Percentiles rank a stretch among this genome's conserved stretches.
Conservation (phyloP, 1,284 basidiomycete genomes). For the Phylloboletellus chloephorus region DNA sequence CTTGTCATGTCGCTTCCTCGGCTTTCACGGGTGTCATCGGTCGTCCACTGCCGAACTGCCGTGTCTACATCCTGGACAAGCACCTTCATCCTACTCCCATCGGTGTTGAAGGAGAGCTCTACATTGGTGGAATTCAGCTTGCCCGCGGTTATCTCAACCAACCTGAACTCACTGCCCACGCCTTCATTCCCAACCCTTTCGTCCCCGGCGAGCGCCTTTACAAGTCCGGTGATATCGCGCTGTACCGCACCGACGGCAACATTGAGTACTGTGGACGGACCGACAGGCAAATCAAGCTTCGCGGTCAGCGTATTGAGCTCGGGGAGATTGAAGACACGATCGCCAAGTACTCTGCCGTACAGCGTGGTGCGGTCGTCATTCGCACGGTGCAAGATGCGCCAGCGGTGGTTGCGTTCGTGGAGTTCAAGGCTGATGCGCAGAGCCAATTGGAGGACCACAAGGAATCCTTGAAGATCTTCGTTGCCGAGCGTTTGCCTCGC, state of each 20-base stretch:
- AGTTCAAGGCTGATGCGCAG: constrained; percentile 16
- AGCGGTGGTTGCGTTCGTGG: constrained; percentile 29
- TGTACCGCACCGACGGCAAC: constrained; percentile 25
- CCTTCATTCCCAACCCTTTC: constrained; percentile 27
- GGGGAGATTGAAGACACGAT: constrained; percentile 30
- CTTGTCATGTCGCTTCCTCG: constrained; percentile 24
- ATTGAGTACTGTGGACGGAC: constrained; percentile 30
- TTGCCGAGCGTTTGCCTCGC: constrained; percentile 27
- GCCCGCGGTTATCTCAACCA: constrained; percentile 32
- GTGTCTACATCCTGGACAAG: constrained; percentile 32
- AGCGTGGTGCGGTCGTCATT: constrained; percentile 23
- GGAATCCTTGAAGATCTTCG: constrained; percentile 24
- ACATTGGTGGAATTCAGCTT: constrained; percentile 31
- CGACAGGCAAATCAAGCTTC: constrained; percentile 32
- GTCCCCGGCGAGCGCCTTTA: constrained; percentile 25
- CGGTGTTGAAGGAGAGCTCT: constrained; percentile 30
- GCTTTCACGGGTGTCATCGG: constrained; percentile 27
- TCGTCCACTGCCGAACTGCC: constrained; percentile 30
- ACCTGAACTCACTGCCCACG: constrained; percentile 22
- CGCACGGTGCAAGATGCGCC: constrained; percentile 27
- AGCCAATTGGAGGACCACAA: constrained; percentile 22
- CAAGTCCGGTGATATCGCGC: constrained; percentile 28
- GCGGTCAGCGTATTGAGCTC: constrained; percentile 30
- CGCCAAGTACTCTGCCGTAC: constrained; percentile 18
- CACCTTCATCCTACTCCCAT: constrained; percentile 26